Base-by-base conservation (phyloP, 192 early-diverging fungal genomes). In the Coemansia sp. region DNA sequence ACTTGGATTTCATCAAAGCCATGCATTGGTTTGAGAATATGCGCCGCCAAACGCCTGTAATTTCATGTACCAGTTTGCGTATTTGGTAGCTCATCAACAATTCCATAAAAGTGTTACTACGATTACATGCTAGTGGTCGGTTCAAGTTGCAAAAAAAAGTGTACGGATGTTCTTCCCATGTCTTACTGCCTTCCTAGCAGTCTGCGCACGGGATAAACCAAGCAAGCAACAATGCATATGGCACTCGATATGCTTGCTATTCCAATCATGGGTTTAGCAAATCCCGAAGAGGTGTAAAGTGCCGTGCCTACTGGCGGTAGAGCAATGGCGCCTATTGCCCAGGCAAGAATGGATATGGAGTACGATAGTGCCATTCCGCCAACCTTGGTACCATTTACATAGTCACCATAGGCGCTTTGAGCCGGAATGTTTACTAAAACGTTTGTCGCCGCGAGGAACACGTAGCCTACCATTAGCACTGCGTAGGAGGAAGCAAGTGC, bases 321-420 rank as follows among this genome's bases (percentile, higher is more conserved):
- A 8, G 55, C 60, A 18, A 63, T 56, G 0, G 60, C 60, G 25
- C 60, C 55, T 4, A 54, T 19, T 1, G 67, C 54, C 67, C 67
- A 70, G 0, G 67, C 54, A 13, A 52, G 32, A 15, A 42, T 37
- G 3, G 60, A 54, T 21, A 70, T 53, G 1, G 59, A 42, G 23
- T 58, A 70, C 15, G 60, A 51, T 14, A 43, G 53, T 4, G 60
- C 67, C 67, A 70, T 70, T 9, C 56, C 57, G 33, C 63, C 37
- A 1, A 35, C 9, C 23, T 43, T 43, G 6, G 56, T 29, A 29
- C 53, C 57, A 30, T 70, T 70, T 4, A 62, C 51, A 63, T 63
- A 53, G 22, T 70, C 67, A 8, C 67, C 67, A 42, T 54, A 70
- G 4, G 60, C 60, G 42, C 67, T 70, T 13, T 63, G 60, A 0